phyloP scores from a whole-genome alignment of 176 grass and related monocot genomes.

The Triticum turgidum region DNA sequence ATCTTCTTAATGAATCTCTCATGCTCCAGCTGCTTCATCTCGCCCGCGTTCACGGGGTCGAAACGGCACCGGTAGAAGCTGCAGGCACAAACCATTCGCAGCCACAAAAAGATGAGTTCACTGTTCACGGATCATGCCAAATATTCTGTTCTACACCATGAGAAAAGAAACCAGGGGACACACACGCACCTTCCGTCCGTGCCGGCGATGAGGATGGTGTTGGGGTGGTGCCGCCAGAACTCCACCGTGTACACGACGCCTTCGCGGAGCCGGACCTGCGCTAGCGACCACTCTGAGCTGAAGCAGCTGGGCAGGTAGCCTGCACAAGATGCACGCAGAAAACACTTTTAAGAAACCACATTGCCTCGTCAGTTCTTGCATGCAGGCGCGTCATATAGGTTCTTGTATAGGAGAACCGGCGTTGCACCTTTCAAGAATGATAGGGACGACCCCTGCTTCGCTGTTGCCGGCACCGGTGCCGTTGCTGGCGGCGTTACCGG shows the following conservation, averaged over 20 bases:
- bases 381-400: too few species aligned
- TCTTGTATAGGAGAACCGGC: background rate
- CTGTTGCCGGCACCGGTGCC: background rate
- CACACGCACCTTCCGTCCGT: slow-evolving; percentile 72
- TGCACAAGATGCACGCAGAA: background rate
- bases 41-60: slow-evolving; percentile 43
- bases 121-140: background rate
- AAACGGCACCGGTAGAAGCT: slow-evolving; percentile 89
- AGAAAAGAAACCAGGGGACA: background rate
- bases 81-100: slow-evolving; percentile 4
- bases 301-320: slow-evolving; percentile 62
- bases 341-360: background rate
- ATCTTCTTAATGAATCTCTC: slow-evolving; percentile 55
- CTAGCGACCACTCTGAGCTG: slow-evolving; percentile 65
- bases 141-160: too few species aligned
- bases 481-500: background rate
- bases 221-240: slow-evolving; percentile 48
- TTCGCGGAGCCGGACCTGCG: slow-evolving; percentile 55
- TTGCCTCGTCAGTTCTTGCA: too few species aligned
- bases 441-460: background rate
- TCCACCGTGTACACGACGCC: slow-evolving; percentile 55
- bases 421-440: slow-evolving; percentile 2
- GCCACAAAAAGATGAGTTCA: background rate
- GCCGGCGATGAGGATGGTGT: slow-evolving; percentile 64
- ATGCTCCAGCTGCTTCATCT: slow-evolving; percentile 62